Evolutionary conservation across 2,329 filamentous ascomycete species (phyloP), one percentile per base, ranked within the genome.

Genomic region (Ilyonectria sp.): DNA sequence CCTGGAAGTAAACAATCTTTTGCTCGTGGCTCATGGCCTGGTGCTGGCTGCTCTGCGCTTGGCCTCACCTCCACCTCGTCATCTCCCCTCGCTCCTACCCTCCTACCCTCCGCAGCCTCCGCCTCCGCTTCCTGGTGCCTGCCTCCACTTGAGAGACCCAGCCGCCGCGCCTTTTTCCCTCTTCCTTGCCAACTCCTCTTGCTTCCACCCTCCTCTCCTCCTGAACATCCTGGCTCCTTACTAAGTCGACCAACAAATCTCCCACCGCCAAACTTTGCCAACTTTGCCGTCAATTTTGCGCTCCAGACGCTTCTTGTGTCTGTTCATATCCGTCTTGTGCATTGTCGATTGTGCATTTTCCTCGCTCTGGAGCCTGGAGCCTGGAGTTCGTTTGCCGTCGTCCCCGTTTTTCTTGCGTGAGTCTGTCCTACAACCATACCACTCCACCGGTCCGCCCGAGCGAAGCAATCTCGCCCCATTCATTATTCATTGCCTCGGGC

Each of bases 381-480:
- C 71, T 71, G 72, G 75, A 72, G 73, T 77, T 77, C 73, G 73
- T 70, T 73, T 72, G 69, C 67, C 62, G 64, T 55, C 68, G 67
- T 74, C 69, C 72, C 72, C 60, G 26, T 68, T 68, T 72, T 70
- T 73, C 70, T 68, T 70, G 52, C 55, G 70, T 75, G 62, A 73
- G 73, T 75, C 35, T 70, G 69, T 70, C 65, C 68, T 54, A 70
- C 70, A 54, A 62, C 52, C 23, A 65, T 63, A 53, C 71, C 60
- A 67, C 64, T 61, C 52, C 63, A 65, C 57, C 47, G 43, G 58
- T 65, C 44, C 47, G 43, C 15, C 40, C 29, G 13, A 58, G 56
- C 40, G 63, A 47, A 33, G 43, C 44, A 31, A 43, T 43, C 26
- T 56, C 23, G 29, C 56, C 63, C 66, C 71, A 73, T 53, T 71